Evolutionary conservation across 164 flowering plant genomes (phyloP).

Genomic region (Vitis riparia): DNA sequence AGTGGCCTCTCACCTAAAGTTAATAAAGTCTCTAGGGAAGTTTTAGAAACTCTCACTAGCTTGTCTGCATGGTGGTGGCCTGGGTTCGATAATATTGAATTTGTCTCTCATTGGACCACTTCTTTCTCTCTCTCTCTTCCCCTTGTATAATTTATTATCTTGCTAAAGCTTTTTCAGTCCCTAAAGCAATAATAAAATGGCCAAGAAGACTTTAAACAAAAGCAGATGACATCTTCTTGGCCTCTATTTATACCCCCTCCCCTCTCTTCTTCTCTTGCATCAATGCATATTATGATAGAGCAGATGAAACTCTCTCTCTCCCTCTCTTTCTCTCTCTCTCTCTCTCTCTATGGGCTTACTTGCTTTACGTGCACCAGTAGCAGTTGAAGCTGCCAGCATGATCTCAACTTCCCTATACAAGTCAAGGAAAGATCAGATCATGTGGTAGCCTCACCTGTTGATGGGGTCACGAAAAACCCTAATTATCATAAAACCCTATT

Average conservation of each 20-base stretch:
- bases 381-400: conserved; percentile 59
- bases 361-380: conserved; percentile 24
- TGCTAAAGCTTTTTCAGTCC: background rate
- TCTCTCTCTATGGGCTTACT: background rate
- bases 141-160: background rate
- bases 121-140: conserved; percentile 19
- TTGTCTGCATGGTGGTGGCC: conserved; percentile 29
- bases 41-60: conserved; percentile 10
- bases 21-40: conserved; percentile 2
- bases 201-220: background rate
- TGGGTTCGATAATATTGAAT: conserved; percentile 24
- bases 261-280: background rate
- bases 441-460: conserved; percentile 50
- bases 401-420: conserved; percentile 28
- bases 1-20: conserved; percentile 8
- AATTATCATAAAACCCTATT: background rate
- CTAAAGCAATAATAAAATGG: conserved; percentile 2
- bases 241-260: conserved; percentile 19
- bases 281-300: background rate
- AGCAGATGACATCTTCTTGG: background rate
- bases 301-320: background rate
- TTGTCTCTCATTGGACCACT: conserved; percentile 33
- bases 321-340: conserved; percentile 13
- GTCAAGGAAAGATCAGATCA: conserved; percentile 39
- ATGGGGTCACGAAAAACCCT: conserved; percentile 23